Evolutionary conservation across 2,329 filamentous ascomycete genomes (phyloP).

Genomic region (Chaetomiaceae sp.): DNA sequence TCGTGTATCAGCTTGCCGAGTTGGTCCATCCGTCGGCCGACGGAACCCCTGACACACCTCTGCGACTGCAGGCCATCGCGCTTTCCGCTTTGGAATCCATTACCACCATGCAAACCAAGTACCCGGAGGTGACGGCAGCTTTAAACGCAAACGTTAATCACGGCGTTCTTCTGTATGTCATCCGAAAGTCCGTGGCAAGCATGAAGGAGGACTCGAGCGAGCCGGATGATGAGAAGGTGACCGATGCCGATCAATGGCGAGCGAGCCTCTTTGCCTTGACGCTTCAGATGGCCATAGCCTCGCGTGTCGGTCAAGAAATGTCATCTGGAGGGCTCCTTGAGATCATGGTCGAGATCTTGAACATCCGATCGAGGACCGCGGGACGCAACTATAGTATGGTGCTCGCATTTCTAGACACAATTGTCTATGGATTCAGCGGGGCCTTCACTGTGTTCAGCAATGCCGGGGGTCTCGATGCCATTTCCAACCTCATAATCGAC

Average conservation of each 20-base stretch:
- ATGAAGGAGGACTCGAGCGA: slow-evolving; percentile 56
- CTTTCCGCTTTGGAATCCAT: slow-evolving; percentile 82
- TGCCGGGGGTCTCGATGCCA: slow-evolving; percentile 80
- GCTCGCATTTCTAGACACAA: slow-evolving; percentile 79
- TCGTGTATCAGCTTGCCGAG: slow-evolving; percentile 89
- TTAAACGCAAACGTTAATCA: slow-evolving; percentile 95
- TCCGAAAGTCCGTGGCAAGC: slow-evolving; percentile 82
- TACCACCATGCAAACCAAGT: slow-evolving; percentile 69
- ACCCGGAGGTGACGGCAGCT: slow-evolving; percentile 80
- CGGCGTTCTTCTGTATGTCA: slow-evolving; percentile 87
- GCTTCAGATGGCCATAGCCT: slow-evolving; percentile 70
- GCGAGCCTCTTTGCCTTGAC: slow-evolving; percentile 85
- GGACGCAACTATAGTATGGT: slow-evolving; percentile 80
- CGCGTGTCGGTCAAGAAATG: slow-evolving; percentile 74
- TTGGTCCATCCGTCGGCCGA: slow-evolving; percentile 78
- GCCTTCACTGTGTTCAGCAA: slow-evolving; percentile 79
- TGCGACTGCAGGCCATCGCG: slow-evolving; percentile 76
- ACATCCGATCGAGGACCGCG: slow-evolving; percentile 74
- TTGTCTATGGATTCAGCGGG: slow-evolving; percentile 80
- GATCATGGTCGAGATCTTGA: slow-evolving; percentile 83
- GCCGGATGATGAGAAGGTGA: slow-evolving; percentile 56
- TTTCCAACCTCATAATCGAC: slow-evolving; percentile 79
- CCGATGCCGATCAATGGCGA: slow-evolving; percentile 81
- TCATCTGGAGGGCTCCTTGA: slow-evolving; percentile 86
- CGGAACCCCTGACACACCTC: slow-evolving; percentile 62